Percentiles rank a stretch among this genome's conserved stretches.
These are phyloP conservation scores for Entamoeba invadens DNA, from an alignment of 208 protist genomes.

Conservation along the genomic window DNA sequence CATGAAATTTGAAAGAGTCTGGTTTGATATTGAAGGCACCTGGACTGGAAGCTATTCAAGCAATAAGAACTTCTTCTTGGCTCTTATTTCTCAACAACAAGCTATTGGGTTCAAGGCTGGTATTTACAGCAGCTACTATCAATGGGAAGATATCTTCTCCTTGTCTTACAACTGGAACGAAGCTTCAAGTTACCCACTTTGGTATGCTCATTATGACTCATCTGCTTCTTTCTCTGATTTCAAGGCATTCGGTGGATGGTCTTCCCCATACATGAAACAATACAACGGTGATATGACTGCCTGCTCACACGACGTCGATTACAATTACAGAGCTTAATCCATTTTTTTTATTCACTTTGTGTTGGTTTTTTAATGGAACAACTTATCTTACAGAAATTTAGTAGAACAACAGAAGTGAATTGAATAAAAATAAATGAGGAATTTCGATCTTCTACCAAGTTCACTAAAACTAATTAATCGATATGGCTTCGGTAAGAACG, in stretches of 20 bases:
- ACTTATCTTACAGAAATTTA: too few relatives aligned
- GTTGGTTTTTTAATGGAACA: background rate
- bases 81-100: background rate
- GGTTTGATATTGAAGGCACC: background rate
- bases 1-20: background rate
- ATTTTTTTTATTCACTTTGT: background rate
- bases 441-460: too few relatives aligned
- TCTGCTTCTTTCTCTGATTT: background rate
- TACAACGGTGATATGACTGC: background rate
- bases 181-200: background rate
- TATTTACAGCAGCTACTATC: background rate
- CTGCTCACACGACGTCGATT: background rate
- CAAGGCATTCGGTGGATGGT: conserved; percentile 2
- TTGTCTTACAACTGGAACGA: background rate
- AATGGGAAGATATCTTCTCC: background rate
- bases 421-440: too few relatives aligned
- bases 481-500: too few relatives aligned
- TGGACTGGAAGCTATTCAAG: background rate
- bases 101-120: background rate
- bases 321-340: background rate
- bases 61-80: background rate
- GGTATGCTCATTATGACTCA: background rate
- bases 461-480: too few relatives aligned
- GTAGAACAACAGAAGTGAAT: too few relatives aligned
- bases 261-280: background rate